These are phyloP conservation scores for Globisporangium lucens DNA, from an alignment of 352 stramenopile genomes.

Conservation along the genomic window DNA sequence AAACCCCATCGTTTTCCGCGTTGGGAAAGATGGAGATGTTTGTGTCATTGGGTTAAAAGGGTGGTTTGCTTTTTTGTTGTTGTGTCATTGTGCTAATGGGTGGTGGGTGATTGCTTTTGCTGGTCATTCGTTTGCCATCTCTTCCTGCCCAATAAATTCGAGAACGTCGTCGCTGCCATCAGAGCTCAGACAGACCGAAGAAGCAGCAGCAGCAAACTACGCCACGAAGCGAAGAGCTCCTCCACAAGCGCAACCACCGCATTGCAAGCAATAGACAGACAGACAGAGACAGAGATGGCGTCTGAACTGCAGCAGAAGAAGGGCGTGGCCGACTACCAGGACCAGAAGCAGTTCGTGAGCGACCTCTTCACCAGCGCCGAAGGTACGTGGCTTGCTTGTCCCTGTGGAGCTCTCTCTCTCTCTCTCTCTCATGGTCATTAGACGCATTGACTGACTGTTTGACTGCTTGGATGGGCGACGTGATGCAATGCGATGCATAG, in stretches of 20 bases:
- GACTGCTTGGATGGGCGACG: background rate
- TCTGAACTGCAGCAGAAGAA: constrained; percentile 50
- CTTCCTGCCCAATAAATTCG: background rate
- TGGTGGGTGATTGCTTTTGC: too few species aligned
- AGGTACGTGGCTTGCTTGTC: too few species aligned
- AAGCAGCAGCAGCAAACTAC: too few species aligned
- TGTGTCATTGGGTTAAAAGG: too few species aligned
- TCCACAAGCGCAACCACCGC: background rate
- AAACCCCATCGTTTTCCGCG: too few species aligned
- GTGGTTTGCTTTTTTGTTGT: too few species aligned
- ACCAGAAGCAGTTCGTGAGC: constrained; percentile 74
- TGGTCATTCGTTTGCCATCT: background rate
- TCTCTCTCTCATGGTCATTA: too few species aligned
- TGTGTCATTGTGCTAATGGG: too few species aligned
- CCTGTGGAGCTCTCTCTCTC: constrained; percentile 2
- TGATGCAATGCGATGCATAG: constrained; percentile 22
- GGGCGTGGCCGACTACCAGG: constrained; percentile 67
- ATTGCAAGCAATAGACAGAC: background rate
- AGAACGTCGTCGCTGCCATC: background rate
- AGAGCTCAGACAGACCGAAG: too few species aligned
- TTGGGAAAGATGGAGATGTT: too few species aligned
- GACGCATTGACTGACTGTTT: background rate
- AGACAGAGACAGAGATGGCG: constrained; percentile 24
- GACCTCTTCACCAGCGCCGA: constrained; percentile 71
- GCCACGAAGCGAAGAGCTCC: background rate